Evolutionary conservation across 305 asterid genomes (phyloP).

Genomic region (Salvia sclarea): DNA sequence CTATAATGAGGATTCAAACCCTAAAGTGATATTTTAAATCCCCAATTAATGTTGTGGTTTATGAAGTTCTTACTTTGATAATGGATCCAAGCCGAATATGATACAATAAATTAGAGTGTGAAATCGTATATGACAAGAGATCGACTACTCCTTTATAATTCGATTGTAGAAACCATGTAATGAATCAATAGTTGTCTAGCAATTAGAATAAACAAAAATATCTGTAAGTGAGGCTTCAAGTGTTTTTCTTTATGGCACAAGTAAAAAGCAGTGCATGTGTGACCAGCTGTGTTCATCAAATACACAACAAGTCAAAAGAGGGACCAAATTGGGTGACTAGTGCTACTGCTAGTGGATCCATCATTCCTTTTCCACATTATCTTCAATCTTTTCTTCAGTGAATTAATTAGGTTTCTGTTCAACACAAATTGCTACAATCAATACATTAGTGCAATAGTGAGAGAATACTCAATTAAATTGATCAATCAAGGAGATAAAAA

Average conservation of each 20-base stretch:
- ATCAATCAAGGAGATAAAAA: background rate
- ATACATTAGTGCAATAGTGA: background rate
- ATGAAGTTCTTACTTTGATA: no score
- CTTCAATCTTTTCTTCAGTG: background rate
- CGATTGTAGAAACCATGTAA: no score
- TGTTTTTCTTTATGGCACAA: slow-evolving; percentile 8
- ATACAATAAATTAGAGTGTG: no score
- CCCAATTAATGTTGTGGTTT: no score
- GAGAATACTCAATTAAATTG: background rate
- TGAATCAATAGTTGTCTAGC: background rate
- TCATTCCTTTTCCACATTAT: background rate
- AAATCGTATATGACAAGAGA: no score
- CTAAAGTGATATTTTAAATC: no score
- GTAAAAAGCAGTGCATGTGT: slow-evolving; percentile 23
- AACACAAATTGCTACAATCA: background rate
- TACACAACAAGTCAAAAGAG: slow-evolving; percentile 3
- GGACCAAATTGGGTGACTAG: background rate
- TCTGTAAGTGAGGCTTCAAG: background rate
- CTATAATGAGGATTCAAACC: no score
- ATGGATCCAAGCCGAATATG: no score
- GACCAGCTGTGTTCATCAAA: slow-evolving; percentile 12
- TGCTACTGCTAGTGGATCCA: background rate
- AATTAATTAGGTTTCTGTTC: background rate
- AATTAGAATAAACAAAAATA: slow-evolving; percentile 9
- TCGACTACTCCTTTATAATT: no score